Base-by-base conservation (phyloP, 495 filamentous ascomycete species). In the Tirmania nivea region DNA sequence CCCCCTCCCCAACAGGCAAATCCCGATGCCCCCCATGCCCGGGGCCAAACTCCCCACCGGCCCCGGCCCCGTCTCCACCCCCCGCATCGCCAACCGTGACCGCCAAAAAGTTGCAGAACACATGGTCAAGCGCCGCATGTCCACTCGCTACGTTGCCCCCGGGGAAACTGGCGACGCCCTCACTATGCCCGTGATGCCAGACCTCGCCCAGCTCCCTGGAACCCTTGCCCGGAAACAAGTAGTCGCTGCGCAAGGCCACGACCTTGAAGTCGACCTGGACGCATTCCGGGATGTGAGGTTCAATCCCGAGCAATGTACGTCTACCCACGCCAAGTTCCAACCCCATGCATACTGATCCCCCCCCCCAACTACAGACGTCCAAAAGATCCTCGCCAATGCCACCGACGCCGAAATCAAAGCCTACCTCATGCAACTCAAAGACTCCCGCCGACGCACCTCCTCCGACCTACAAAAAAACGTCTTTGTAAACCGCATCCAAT, bases 401-500 rank as follows among this genome's bases (percentile, higher is more conserved):
- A 85, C 86, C n/a, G 92, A 94, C 65, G 77, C 86, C 59, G 88
- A 95, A 56, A 93, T 99, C 52, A 78, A 78, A 39, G 78, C 86
- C 39, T 99, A 80, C 65, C 84, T 93, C 60, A 63, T 70, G 45
- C 76, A 75, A 10, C 70, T 99, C 35, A 75, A 78, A 56, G 85
- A 85, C 61, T 71, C 89, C 49, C 86, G 88, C 62, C 79, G 78
- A 57, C 77, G 84, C 36, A 88, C 86, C 1, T 86, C 87, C 3
- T 78, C 78, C 34, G 86, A 96, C 61, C 73, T 99, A 10, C 92
- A 96, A 62, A 83, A 92, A 60, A 99, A 86, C 70, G 86, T 99
- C 35, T 94, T 89, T 67, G 87, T 95, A 63, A 99, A 99, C 67
- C 80, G 90, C 48, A 94, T 87, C 0, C 89, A 96, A 61, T 99